Conservation (phyloP, 805 yeast genomes). For the Sugiyamaella marilandica region DNA sequence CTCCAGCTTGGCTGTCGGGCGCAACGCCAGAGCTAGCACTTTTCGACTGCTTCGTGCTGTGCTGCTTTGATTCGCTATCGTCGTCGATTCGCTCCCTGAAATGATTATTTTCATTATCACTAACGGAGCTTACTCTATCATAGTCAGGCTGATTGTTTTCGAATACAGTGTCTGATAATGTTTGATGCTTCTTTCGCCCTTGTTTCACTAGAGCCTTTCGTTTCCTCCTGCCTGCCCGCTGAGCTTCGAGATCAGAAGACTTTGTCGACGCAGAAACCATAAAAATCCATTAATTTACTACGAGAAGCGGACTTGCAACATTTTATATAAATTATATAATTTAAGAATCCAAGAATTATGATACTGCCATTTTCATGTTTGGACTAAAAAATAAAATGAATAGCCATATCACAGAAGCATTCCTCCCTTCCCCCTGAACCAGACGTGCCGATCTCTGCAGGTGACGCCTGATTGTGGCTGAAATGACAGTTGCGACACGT, state of each 20-base stretch:
- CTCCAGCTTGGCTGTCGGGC: background rate
- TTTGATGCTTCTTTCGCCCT: background rate
- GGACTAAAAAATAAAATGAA: background rate
- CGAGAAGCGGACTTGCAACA: background rate
- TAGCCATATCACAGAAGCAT: background rate
- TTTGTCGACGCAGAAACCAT: background rate
- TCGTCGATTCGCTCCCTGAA: background rate
- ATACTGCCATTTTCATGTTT: background rate
- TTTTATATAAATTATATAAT: background rate
- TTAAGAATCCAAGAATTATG: background rate
- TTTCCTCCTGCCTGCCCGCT: background rate
- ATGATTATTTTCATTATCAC: background rate
- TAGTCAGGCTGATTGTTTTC: background rate
- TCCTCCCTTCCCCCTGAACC: slow-evolving; percentile 1
- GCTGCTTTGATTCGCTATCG: background rate
- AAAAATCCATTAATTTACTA: background rate
- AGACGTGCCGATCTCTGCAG: background rate
- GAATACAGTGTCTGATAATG: background rate
- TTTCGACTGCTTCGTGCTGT: background rate
- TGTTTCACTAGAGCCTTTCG: background rate
- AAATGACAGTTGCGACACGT: background rate
- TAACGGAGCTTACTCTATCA: background rate
- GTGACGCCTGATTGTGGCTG: slow-evolving; percentile 3
- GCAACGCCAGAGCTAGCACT: background rate
- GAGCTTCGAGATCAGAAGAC: background rate